A percentile compares a stretch with the other conserved stretches of the same genome.
phyloP scores from a whole-genome alignment of 306 rosid species.

The Coriaria nepalensis region DNA sequence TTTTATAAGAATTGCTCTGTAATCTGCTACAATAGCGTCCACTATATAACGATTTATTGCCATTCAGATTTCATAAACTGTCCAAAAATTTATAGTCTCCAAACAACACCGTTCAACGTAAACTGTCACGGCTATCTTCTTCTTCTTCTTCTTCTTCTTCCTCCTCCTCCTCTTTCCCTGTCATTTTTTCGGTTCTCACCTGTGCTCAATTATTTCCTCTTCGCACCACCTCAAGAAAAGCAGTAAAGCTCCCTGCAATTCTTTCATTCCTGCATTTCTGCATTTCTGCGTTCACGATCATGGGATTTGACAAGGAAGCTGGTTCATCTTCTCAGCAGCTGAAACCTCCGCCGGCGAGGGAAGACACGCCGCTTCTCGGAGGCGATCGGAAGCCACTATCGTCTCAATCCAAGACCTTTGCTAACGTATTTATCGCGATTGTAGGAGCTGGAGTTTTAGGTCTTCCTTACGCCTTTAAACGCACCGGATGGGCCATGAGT shows the following conservation, averaged over 20 bases:
- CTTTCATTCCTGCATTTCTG: neutral
- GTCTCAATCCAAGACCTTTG: constrained; percentile 37
- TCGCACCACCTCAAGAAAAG: no score
- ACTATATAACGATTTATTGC: no score
- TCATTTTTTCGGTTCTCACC: no score
- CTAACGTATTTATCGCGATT: constrained; percentile 45
- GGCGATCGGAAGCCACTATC: constrained; percentile 16
- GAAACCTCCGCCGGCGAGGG: constrained; percentile 22
- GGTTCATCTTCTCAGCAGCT: constrained; percentile 19
- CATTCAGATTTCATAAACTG: no score
- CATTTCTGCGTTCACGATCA: neutral
- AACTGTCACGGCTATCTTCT: no score
- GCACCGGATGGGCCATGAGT: constrained; percentile 36
- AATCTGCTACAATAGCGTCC: no score
- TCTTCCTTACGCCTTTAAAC: constrained; percentile 41
- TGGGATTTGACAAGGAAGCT: constrained; percentile 19
- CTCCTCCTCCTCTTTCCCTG: no score
- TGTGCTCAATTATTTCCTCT: no score
- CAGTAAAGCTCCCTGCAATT: neutral
- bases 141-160: no score
- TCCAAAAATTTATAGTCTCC: no score
- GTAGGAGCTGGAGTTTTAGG: constrained; percentile 53
- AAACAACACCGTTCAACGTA: no score
- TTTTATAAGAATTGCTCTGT: no score
- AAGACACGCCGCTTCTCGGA: constrained; percentile 33